A percentile compares a stretch with the other conserved stretches of the same genome.
phyloP scores from a whole-genome alignment of 2,329 filamentous ascomycete species.

The Diaporthe aspalathi region DNA sequence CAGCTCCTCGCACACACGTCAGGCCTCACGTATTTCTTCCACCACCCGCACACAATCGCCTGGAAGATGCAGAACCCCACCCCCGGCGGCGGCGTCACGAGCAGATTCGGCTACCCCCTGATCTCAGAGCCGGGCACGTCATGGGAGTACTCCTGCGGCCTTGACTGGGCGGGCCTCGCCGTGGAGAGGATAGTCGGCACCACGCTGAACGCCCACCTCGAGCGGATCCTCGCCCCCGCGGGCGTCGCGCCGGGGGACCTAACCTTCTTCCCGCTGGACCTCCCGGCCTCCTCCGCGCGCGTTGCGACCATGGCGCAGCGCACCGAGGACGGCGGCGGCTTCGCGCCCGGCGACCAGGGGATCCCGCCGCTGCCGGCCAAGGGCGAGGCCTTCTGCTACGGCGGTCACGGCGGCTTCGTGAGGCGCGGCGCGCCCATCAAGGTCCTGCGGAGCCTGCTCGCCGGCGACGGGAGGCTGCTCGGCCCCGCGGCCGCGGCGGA shows the following conservation, averaged over 20 bases:
- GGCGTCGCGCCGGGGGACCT: conserved; percentile 54
- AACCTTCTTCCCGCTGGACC: conserved; percentile 51
- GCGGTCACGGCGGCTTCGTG: conserved; percentile 57
- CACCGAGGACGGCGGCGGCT: conserved; percentile 49
- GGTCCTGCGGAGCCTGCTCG: conserved; percentile 58
- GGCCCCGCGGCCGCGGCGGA: conserved; percentile 53
- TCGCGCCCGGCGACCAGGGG: conserved; percentile 49
- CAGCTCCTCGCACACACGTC: conserved; percentile 65
- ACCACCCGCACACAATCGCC: conserved; percentile 49
- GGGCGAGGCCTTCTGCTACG: conserved; percentile 51
- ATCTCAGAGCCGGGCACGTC: conserved; percentile 61
- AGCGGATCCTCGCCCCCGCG: conserved; percentile 58
- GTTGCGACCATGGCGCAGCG: conserved; percentile 54
- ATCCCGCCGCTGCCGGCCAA: conserved; percentile 48
- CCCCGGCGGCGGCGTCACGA: conserved; percentile 49
- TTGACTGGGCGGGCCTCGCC: conserved; percentile 66
- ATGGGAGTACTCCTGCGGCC: conserved; percentile 62
- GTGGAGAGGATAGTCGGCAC: conserved; percentile 59
- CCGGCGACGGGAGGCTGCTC: conserved; percentile 61
- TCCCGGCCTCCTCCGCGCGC: conserved; percentile 49
- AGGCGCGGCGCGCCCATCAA: conserved; percentile 54
- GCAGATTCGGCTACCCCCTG: conserved; percentile 57
- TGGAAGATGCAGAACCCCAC: conserved; percentile 50
- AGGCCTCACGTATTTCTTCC: conserved; percentile 59
- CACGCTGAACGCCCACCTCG: conserved; percentile 57